Percentiles rank a stretch among this genome's conserved stretches.
Conservation (phyloP, 2,329 filamentous ascomycete species). For the Sclerotinia subarctica region DNA sequence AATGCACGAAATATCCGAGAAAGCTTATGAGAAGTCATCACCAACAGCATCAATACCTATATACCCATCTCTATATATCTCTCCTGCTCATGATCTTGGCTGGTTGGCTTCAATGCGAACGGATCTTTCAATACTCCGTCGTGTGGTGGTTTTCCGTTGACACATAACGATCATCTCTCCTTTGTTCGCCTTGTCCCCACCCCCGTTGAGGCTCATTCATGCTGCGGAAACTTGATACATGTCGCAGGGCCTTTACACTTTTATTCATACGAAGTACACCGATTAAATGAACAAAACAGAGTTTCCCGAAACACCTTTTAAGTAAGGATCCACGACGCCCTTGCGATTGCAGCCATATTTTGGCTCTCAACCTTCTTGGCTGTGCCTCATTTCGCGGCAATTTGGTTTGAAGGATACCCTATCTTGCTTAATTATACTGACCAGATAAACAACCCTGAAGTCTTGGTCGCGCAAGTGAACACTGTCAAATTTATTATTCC, state of each 20-base stretch:
- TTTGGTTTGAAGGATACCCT: constrained; percentile 12
- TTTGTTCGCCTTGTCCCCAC: not conserved
- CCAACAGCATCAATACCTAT: too few relatives aligned
- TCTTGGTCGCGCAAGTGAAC: constrained; percentile 6
- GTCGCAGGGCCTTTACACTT: constrained; percentile 5
- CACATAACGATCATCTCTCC: not conserved
- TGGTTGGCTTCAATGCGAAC: not conserved
- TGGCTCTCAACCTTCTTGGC: not conserved
- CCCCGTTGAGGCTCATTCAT: constrained; percentile 11
- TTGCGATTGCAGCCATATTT: not conserved
- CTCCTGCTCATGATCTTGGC: too few relatives aligned
- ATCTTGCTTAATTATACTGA: constrained; percentile 11
- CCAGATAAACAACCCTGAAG: not conserved
- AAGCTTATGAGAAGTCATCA: too few relatives aligned
- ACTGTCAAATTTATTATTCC: not conserved
- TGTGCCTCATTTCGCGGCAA: constrained; percentile 15
- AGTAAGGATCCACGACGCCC: constrained; percentile 19
- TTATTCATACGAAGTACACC: not conserved
- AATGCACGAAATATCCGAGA: too few relatives aligned
- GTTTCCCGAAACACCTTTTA: constrained; percentile 16
- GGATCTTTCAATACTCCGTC: not conserved
- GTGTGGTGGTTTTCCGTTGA: not conserved
- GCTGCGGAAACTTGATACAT: constrained; percentile 5
- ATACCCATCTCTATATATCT: too few relatives aligned
- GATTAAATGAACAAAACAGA: constrained; percentile 8